A percentile compares a stretch with the other conserved stretches of the same genome.
These are phyloP conservation scores for Tephrocybe sp. DNA, from an alignment of 768 basidiomycete species.

Conservation along the genomic window DNA sequence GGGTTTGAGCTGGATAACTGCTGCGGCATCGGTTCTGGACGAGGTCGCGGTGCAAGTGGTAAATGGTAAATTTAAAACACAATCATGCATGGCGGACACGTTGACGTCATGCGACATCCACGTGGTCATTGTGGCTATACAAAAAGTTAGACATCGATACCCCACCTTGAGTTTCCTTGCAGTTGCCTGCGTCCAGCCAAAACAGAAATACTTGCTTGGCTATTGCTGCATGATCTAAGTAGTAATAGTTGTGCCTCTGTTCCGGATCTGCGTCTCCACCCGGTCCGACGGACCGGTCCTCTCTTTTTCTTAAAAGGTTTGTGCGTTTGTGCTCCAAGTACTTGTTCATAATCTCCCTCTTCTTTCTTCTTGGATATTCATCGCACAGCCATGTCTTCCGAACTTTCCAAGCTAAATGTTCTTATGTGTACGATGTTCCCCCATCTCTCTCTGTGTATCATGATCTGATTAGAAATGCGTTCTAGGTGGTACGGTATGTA, in stretches of 20 bases:
- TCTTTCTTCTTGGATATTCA: not conserved
- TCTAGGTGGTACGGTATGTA: constrained; percentile 37
- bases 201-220: no score
- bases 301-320: constrained; percentile 3
- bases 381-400: constrained; percentile 33
- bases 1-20: constrained; percentile 30
- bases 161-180: no score
- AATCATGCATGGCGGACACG: constrained; percentile 8
- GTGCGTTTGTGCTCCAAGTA: no score
- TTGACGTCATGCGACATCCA: constrained; percentile 21
- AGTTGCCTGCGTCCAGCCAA: no score
- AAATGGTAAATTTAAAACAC: not conserved
- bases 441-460: not conserved
- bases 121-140: constrained; percentile 18
- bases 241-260: not conserved
- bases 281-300: constrained; percentile 14
- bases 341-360: not conserved
- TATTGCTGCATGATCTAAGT: not conserved
- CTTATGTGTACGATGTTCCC: constrained; percentile 65
- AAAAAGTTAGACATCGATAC: not conserved
- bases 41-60: not conserved
- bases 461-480: constrained; percentile 7
- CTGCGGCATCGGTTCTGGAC: constrained; percentile 11
- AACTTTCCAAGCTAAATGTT: constrained; percentile 56
- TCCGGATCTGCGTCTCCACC: constrained; percentile 1